Base-by-base conservation (phyloP, 371 early-diverging fungal genomes). In the Enterospora canceri region DNA sequence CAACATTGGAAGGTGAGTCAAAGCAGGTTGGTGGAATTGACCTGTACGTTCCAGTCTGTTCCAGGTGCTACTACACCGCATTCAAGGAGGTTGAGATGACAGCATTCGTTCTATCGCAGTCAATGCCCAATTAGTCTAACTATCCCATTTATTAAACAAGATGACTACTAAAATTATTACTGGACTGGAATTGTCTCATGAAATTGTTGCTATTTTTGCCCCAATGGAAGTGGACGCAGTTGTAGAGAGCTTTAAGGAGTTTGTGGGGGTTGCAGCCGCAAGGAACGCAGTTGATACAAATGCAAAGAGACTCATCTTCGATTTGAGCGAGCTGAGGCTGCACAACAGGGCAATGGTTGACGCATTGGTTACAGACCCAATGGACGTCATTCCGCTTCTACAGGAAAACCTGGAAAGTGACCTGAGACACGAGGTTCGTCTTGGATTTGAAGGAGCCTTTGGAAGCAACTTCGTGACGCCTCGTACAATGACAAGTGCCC, bases 381-480 rank as follows among this genome's bases (percentile, higher is more conserved):
- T 58, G 29, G 60, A 46, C 48, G 26, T 75, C 19, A 58, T 81
- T 40, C 79, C 81, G 19, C 65, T 68, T 0, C 62, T 77, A 58
- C 79, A 79, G 57, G 77, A 81, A 40, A 64, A 68, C 30, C 29
- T 76, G 30, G 29, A 48, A 24, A 31, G 51, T 19, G 49, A 57
- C 23, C 47, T 19, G 1, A 28, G 34, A 28, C 51, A 24, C 31
- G 57, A 57, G 35, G 58, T 67, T 28, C 54, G 53, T 29, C 28
- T 78, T 65, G 96, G 94, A 26, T 84, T 95, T 65, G 83, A 85
- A 47, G 97, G 97, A 4, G 86, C 89, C 33, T 91, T 97, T 81
- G 94, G 94, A 40, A 87, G 86, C 32, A 81, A 90, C 68, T 84
- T 86, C 50, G 82, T 93, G 60, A 88, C 86, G 62, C 97, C 97